Percentiles rank a stretch among this genome's conserved stretches.
These are phyloP conservation scores for Malus sylvestris DNA, from an alignment of 306 rosid species.

Conservation along the genomic window DNA sequence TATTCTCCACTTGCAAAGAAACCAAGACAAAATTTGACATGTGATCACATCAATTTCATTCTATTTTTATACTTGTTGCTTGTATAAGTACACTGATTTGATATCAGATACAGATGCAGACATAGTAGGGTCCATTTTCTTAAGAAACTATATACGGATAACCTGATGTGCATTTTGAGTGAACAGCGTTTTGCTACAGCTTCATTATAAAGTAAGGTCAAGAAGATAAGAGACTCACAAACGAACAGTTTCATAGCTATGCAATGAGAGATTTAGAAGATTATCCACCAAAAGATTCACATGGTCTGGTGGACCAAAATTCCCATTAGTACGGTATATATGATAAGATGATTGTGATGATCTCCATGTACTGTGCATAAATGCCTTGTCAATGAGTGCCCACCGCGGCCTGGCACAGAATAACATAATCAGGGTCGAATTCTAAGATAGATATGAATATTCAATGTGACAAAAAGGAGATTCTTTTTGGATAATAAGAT, in stretches of 20 bases:
- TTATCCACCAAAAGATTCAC: constrained; percentile 77
- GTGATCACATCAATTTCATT: neutral
- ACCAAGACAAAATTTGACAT: neutral
- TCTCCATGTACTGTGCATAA: constrained; percentile 97
- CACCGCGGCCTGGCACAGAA: constrained; percentile 77
- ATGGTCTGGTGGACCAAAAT: constrained; percentile 65
- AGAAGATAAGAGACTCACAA: constrained; percentile 50
- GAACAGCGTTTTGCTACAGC: neutral
- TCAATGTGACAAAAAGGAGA: constrained; percentile 14
- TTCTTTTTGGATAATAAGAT: neutral
- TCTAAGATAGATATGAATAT: constrained; percentile 3
- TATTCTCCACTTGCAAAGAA: neutral
- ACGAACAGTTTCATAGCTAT: constrained; percentile 95
- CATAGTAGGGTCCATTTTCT: neutral
- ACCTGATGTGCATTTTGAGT: neutral
- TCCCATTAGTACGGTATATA: constrained; percentile 66
- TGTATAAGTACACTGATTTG: neutral
- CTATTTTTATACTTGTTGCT: neutral
- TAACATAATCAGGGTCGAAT: constrained; percentile 10
- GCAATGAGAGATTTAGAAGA: constrained; percentile 66
- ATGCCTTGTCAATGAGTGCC: constrained; percentile 98
- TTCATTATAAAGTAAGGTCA: constrained; percentile 13
- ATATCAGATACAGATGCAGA: neutral
- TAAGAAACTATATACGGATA: neutral
- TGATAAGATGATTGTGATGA: constrained; percentile 95